These are phyloP conservation scores for Athelia psychrophila DNA, from an alignment of 1,284 basidiomycete species.

Conservation along the genomic window DNA sequence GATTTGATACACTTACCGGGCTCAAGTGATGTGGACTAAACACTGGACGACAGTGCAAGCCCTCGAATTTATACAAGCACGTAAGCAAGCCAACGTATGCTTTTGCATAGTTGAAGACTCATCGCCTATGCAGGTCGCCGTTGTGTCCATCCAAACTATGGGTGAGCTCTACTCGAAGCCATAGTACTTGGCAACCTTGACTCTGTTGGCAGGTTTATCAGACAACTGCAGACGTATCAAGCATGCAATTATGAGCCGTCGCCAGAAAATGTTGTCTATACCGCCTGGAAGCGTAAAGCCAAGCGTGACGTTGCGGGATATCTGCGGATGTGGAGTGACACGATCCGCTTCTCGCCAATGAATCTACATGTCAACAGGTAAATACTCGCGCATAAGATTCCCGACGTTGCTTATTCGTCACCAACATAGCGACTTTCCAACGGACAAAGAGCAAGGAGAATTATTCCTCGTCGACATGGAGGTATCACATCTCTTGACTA, in stretches of 20 bases:
- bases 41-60: constrained; percentile 41
- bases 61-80: constrained; percentile 43
- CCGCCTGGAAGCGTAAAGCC: constrained; percentile 52
- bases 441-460: constrained; percentile 44
- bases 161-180: neutral
- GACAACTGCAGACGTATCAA: constrained; percentile 52
- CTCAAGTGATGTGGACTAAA: constrained; percentile 51
- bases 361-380: constrained; percentile 50
- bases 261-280: constrained; percentile 40
- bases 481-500: constrained; percentile 47
- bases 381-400: constrained; percentile 7
- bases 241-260: constrained; percentile 47
- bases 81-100: constrained; percentile 30
- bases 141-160: constrained; percentile 58
- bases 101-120: constrained; percentile 3
- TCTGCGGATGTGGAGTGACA: constrained; percentile 47
- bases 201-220: constrained; percentile 43
- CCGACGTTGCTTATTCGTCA: neutral
- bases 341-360: constrained; percentile 42
- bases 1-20: constrained; percentile 2
- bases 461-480: constrained; percentile 48
- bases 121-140: constrained; percentile 40
- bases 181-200: neutral
- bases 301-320: constrained; percentile 49
- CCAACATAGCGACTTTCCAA: constrained; percentile 47